These are phyloP conservation scores for Plectosphaerella cucumerina DNA, from an alignment of 2,329 filamentous ascomycete genomes.

Conservation along the genomic window DNA sequence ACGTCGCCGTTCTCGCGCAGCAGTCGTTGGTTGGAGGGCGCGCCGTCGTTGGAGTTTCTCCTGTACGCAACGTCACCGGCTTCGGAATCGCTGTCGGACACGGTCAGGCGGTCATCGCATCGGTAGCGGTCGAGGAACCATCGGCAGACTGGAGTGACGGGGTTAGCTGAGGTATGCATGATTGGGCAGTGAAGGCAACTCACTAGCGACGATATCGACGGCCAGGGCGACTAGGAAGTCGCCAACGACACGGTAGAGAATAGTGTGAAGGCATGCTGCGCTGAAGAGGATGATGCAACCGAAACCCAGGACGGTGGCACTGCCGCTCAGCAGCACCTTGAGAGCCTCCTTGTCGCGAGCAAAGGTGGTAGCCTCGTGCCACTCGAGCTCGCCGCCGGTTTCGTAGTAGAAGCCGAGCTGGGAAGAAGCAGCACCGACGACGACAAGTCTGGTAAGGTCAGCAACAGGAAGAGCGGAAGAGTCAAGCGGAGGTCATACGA, in stretches of 20 bases:
- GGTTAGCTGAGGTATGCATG: neutral
- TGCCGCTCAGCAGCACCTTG: conserved; percentile 25
- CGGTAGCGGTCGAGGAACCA: neutral
- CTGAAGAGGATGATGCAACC: conserved; percentile 16
- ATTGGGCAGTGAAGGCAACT: too few relatives aligned
- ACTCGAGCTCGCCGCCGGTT: conserved; percentile 26
- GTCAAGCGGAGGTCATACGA: conserved; percentile 16
- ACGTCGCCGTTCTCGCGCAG: conserved; percentile 4
- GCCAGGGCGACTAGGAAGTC: conserved; percentile 15
- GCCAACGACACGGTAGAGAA: conserved; percentile 17
- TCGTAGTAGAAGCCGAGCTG: conserved; percentile 26
- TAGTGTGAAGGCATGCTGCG: conserved; percentile 16
- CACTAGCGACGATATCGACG: conserved; percentile 17
- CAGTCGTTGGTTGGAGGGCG: conserved; percentile 8
- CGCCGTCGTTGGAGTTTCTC: neutral
- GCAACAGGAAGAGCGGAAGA: neutral
- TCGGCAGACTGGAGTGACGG: neutral
- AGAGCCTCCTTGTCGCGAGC: conserved; percentile 23
- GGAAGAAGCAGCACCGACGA: conserved; percentile 21
- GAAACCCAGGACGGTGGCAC: conserved; percentile 18
- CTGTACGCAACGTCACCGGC: neutral
- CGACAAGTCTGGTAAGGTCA: conserved; percentile 17
- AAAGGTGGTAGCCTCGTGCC: conserved; percentile 23
- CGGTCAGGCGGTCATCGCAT: neutral
- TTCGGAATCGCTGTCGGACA: conserved; percentile 7